Evolutionary conservation across 805 yeast genomes (phyloP), one percentile per base, ranked within the genome.

Genomic region (Blastobotrys parvus): DNA sequence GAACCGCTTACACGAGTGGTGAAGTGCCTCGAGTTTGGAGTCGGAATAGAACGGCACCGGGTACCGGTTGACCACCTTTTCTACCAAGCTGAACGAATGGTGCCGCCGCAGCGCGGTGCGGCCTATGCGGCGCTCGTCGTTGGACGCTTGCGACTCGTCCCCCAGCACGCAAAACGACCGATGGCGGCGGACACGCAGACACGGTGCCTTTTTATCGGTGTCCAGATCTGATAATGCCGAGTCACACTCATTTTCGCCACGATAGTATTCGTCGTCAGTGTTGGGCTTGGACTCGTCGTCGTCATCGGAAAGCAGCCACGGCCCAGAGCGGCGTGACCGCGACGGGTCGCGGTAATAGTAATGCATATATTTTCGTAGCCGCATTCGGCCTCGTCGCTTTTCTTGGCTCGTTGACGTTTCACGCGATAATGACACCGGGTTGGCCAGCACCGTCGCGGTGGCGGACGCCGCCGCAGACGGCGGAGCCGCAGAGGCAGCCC

Each of bases 31-130:
- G 15, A 33, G 37, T 27, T 13, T 38, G 21, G 15, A 20, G 22
- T 10, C 44, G 27, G n/a, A 13, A n/a, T 42, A 44, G 23, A 38
- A 41, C 27, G 45, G 45, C 25, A 42, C 38, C 4, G 31, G 16
- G 46, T 49, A 43, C 15, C 34, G 32, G 16, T 35, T 31, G 2
- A 51, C 38, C 2, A 44, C 51, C 4, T 41, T 25, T 22, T 47
- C 49, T 15, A 47, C 44, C 2, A 32, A 19, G 22, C 47, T 35
- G 27, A 49, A 49, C 18, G 47, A 42, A 19, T 46, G 45, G n/a
- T 45, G 43, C 20, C 47, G 43, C n/a, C 49, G 35, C 13, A 48
- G 42, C 31, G 29, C 7, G 29, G 29, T 25, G 29, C 29, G 29
- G 29, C 29, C 11, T 11, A 11, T 25, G 29, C 29, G 29, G 29